phyloP scores from a whole-genome alignment of 1,284 basidiomycete species.

The Taiwanofungus camphoratus region DNA sequence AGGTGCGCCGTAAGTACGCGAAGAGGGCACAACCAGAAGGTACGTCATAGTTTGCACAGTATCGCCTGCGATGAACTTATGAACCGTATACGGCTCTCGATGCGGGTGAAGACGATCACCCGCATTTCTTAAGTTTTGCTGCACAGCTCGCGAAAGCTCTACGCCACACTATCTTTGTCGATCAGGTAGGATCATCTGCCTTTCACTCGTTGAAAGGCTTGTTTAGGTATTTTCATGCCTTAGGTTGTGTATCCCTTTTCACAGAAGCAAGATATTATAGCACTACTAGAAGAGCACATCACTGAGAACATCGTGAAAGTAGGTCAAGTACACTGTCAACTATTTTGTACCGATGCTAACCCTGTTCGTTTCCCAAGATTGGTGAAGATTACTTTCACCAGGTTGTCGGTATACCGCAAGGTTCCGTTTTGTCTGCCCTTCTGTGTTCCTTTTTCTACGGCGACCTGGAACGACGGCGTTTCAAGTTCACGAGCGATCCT shows the following conservation, averaged over 20 bases:
- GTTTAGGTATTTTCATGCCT: neutral
- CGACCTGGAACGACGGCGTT: conserved; percentile 69
- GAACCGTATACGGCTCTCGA: neutral
- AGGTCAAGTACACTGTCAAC: conserved; percentile 8
- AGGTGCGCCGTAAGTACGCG: conserved; percentile 49
- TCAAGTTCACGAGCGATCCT: conserved; percentile 53
- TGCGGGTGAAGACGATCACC: conserved; percentile 52
- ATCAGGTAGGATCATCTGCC: conserved; percentile 50
- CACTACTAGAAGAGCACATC: conserved; percentile 84
- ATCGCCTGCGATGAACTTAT: neutral
- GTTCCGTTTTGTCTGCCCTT: conserved; percentile 84
- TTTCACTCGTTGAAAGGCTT: neutral
- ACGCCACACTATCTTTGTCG: conserved; percentile 79
- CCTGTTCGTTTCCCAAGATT: conserved; percentile 43
- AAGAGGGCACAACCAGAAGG: conserved; percentile 67
- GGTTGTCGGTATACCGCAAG: conserved; percentile 91
- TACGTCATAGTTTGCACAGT: conserved; percentile 19
- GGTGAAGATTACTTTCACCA: conserved; percentile 78
- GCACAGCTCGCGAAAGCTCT: conserved; percentile 57
- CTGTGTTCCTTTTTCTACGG: conserved; percentile 95
- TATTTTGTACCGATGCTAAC: conserved; percentile 1
- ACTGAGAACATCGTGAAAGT: conserved; percentile 89
- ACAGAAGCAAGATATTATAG: conserved; percentile 56
- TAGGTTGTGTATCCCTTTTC: conserved; percentile 58
- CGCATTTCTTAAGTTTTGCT: conserved; percentile 69